Percentiles rank a stretch among this genome's conserved stretches.
phyloP scores from a whole-genome alignment of 2,329 filamentous ascomycete species.

The Pseudocercospora cruenta region DNA sequence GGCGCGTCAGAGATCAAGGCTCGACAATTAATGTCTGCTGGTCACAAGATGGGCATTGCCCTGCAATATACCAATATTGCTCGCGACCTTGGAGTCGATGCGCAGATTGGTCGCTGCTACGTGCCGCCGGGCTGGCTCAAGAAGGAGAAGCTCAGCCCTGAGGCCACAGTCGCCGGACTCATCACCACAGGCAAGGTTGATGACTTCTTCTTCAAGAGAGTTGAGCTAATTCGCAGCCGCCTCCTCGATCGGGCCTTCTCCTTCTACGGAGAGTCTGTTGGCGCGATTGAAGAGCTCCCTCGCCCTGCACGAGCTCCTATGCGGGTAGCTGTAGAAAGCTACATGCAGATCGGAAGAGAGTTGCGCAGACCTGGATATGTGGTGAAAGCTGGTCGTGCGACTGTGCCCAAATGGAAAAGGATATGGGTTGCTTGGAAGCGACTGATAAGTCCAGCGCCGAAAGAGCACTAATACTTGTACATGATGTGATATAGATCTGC shows the following conservation, averaged over 20 bases:
- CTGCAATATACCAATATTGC: conserved; percentile 80
- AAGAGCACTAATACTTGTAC: not conserved
- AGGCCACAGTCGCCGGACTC: conserved; percentile 55
- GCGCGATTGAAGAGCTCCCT: conserved; percentile 65
- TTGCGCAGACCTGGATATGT: conserved; percentile 52
- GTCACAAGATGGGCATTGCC: conserved; percentile 70
- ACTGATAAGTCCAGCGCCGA: conserved; percentile 42
- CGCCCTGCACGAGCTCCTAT: conserved; percentile 64
- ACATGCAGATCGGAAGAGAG: conserved; percentile 75
- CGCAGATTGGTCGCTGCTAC: conserved; percentile 68
- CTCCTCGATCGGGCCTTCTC: conserved; percentile 65
- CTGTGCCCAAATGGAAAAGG: conserved; percentile 53
- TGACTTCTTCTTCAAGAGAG: conserved; percentile 50
- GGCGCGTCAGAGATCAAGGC: conserved; percentile 38
- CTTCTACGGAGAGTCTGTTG: conserved; percentile 60
- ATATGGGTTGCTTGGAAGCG: conserved; percentile 63
- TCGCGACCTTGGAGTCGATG: conserved; percentile 71
- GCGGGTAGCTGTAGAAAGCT: conserved; percentile 72
- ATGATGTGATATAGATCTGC: not conserved
- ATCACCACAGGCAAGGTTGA: conserved; percentile 28
- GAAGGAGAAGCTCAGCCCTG: conserved; percentile 58
- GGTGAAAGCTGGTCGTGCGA: conserved; percentile 50
- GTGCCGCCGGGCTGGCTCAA: conserved; percentile 67
- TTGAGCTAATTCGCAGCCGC: conserved; percentile 56
- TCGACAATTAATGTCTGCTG: conserved; percentile 57